Evolutionary conservation across 1,284 basidiomycete genomes (phyloP).

Genomic region (Coriolopsis trogii): DNA sequence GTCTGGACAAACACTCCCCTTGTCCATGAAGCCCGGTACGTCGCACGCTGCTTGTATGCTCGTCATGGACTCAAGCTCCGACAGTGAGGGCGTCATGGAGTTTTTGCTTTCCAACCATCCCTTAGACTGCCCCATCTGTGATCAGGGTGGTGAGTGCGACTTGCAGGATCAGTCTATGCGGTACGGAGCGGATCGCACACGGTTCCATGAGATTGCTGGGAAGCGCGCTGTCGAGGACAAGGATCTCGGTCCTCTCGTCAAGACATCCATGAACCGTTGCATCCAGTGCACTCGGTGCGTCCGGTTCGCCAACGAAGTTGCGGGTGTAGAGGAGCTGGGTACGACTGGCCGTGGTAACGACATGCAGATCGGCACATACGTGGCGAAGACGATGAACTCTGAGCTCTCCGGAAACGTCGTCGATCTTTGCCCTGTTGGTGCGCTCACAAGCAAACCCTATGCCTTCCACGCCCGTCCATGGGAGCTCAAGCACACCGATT

Average conservation of each 20-base stretch:
- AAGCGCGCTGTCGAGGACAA: conserved; percentile 99
- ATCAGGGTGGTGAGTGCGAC: conserved; percentile 98
- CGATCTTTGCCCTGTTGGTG: conserved; percentile 97
- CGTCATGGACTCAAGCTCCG: conserved; percentile 18
- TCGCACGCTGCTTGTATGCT: not conserved
- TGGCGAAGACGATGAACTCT: conserved; percentile 97
- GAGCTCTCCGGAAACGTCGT: conserved; percentile 98
- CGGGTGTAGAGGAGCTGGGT: conserved; percentile 97
- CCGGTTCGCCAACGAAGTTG: conserved; percentile 98
- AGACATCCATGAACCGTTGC: conserved; percentile 99
- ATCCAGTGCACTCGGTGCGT: conserved; percentile 99
- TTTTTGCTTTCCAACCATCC: conserved; percentile 98
- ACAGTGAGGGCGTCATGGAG: conserved; percentile 97
- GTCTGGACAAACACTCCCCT: conserved; percentile 96
- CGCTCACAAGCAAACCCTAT: conserved; percentile 97
- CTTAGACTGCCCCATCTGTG: conserved; percentile 97
- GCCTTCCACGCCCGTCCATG: conserved; percentile 97
- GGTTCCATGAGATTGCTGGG: conserved; percentile 98
- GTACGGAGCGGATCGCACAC: conserved; percentile 95
- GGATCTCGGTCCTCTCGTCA: conserved; percentile 96
- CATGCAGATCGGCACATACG: conserved; percentile 98
- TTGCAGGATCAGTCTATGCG: conserved; percentile 99
- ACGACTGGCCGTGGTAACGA: conserved; percentile 98
- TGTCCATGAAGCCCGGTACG: conserved; percentile 91
- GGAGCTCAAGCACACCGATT: conserved; percentile 99